Base-by-base conservation (phyloP, 1,139 yeast species). In the Petasospora fabianii region DNA sequence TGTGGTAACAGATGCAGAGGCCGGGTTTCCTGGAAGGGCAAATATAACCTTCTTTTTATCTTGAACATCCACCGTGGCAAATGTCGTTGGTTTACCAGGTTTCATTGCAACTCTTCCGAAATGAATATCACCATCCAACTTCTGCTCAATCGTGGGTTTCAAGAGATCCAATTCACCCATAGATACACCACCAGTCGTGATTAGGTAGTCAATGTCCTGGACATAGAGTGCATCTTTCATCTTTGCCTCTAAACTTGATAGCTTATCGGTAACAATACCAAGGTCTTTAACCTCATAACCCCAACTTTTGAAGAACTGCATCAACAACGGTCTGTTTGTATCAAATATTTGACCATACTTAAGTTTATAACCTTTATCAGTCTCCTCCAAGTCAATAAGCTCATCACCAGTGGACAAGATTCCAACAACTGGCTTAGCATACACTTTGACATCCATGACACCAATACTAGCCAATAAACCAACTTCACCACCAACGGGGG, bases 71-170 rank as follows among this genome's bases (percentile, higher is more conserved):
- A 68, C 42, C 0, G 77, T 70, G 1, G 76, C 77, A 57, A 71
- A 73, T 1, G 78, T 73, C 3, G 75, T 68, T 3, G 78, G 78
- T 44, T 73, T 73, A 0, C 78, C 78, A 1, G 78, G 78, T 46
- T 73, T 73, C 76, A 73, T 73, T 13, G 66, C 66, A 6, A 73
- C 76, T 27, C 78, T 56, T 4, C 78, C 78, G 50, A 73, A 73
- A 44, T 70, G 75, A 19, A 73, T 66, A 1, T 46, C 51, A 1
- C 76, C 77, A 0, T 57, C 54, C n/a, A 73, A 47, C 14, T 47
- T 44, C 14, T 64, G 51, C 39, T 69, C 71, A 21, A 72, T 65
- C 0, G 66, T 59, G 0, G 77, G 76, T 42, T 73, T 73, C 29
- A 73, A 48, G 15, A 71, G 55, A 46, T 73, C 78, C 28, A 64